Base-by-base conservation (phyloP, 805 yeast genomes). In the Candida insectalens region DNA sequence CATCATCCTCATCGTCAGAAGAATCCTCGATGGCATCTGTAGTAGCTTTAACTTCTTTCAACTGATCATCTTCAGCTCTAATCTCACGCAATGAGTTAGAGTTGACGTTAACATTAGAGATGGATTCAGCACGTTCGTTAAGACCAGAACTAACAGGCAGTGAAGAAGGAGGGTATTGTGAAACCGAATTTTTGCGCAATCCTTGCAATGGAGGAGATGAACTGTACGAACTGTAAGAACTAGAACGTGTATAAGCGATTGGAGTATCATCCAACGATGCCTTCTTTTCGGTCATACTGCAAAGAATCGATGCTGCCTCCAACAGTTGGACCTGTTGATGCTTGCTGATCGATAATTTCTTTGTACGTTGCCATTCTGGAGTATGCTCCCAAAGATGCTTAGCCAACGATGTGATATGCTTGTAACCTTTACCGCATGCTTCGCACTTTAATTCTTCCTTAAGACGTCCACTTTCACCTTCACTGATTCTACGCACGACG, bases 351-450 rank as follows among this genome's bases (percentile, higher is more conserved):
- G 80, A 62, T 35, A 84, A 62, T 52, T 81, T 82, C 44, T 83
- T 79, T 3, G 95, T 85, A 53, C 79, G 78, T 47, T 76, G 82
- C 95, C 95, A 84, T 51, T 85, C 95, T 0, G 95, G 94, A 0
- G 95, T 84, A 54, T 84, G 95, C 51, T 84, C 95, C 95, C 95
- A 84, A 26, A 84, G 59, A 58, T 83, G 94, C 55, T 83, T 83
- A 3, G 94, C 92, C 39, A 83, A 65, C n/a, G 88, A 78, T 1
- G 87, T 77, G 5, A 84, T 80, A 59, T 84, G 95, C 53, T 83
- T 85, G 53, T 84, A 84, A 16, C 92, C 94, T 55, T 84, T 84
- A 3, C 95, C 95, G 48, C 95, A 84, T 4, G 92, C 84, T 55
- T 85, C 94, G 61, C 95, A 84, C 48, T 77, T 77, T 42, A 84